These are phyloP conservation scores for Blepharisma stoltei DNA, from an alignment of 73 alveolate genomes.

Conservation along the genomic window DNA sequence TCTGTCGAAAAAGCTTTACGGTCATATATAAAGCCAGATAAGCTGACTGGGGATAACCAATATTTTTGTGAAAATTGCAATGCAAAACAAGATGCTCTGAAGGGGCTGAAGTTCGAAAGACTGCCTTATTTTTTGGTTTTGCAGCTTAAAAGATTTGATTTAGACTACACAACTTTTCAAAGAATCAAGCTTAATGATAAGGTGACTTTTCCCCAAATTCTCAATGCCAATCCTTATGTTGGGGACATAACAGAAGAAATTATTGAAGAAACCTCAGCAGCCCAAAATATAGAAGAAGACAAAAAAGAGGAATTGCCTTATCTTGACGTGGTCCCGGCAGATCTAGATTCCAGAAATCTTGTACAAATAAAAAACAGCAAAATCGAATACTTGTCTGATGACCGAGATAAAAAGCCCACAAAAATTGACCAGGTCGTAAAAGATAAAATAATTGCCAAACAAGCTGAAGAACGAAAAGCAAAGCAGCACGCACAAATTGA, in stretches of 20 bases:
- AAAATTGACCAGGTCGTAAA: background rate
- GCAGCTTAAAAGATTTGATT: slow-evolving; percentile 81
- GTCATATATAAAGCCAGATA: slow-evolving; percentile 83
- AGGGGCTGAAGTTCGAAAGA: slow-evolving; percentile 70
- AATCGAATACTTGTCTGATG: slow-evolving; percentile 1
- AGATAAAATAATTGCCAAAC: slow-evolving; percentile 16
- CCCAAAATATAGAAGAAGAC: background rate
- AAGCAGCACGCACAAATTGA: slow-evolving; percentile 46
- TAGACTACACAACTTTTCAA: slow-evolving; percentile 68
- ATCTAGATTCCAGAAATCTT: background rate
- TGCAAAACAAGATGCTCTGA: slow-evolving; percentile 85
- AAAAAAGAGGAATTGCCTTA: background rate
- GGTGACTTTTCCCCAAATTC: slow-evolving; percentile 64
- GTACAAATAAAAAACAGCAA: background rate
- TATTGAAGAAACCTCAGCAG: slow-evolving; percentile 48
- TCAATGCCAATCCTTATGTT: slow-evolving; percentile 57
- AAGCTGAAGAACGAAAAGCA: slow-evolving; percentile 37
- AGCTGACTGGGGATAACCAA: slow-evolving; percentile 75
- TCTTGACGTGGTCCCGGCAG: background rate
- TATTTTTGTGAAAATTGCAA: slow-evolving; percentile 83
- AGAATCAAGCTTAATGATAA: slow-evolving; percentile 78
- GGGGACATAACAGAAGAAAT: slow-evolving; percentile 46
- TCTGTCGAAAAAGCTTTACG: slow-evolving; percentile 87
- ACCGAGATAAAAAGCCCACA: background rate
- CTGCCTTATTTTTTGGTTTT: slow-evolving; percentile 73